phyloP scores from a whole-genome alignment of 306 rosid species.

The Fagus crenata region DNA sequence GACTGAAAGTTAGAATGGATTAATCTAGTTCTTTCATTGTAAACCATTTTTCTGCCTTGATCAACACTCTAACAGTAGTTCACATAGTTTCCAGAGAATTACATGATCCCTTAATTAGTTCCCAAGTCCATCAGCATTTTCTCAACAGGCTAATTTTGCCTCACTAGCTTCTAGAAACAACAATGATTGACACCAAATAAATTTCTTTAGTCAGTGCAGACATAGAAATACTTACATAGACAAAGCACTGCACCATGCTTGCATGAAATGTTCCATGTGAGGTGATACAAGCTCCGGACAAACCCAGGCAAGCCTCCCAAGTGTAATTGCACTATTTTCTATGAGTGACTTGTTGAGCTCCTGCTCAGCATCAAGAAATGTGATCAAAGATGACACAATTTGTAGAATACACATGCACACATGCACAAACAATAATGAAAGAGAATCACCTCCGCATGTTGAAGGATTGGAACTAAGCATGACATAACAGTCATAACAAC shows the following conservation, averaged over 20 bases:
- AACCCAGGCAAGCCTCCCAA: slow-evolving; percentile 99
- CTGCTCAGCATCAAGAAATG: slow-evolving; percentile 47
- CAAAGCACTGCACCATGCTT: slow-evolving; percentile 94
- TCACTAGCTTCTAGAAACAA: slow-evolving; percentile 1
- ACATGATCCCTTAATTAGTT: not conserved
- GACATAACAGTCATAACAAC: slow-evolving; percentile 74
- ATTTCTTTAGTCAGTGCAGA: not conserved
- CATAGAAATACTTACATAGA: slow-evolving; percentile 54
- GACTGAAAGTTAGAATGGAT: not conserved
- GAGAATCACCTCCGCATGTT: slow-evolving; percentile 77
- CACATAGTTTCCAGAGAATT: not conserved
- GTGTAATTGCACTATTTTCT: slow-evolving; percentile 95
- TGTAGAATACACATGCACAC: not conserved
- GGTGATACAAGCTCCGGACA: slow-evolving; percentile 95
- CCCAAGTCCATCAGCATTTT: not conserved
- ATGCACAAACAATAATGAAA: slow-evolving; percentile 13
- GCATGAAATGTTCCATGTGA: slow-evolving; percentile 98
- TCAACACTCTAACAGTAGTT: not conserved
- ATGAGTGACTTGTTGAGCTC: slow-evolving; percentile 82
- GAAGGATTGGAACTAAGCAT: slow-evolving; percentile 83
- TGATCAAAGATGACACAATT: slow-evolving; percentile 27
- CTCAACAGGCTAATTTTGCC: not conserved
- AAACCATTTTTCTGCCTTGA: not conserved
- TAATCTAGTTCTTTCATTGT: not conserved
- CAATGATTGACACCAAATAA: not conserved